A percentile compares a stretch with the other conserved stretches of the same genome.
These are phyloP conservation scores for Pestalotiopsis sp. DNA, from an alignment of 2,329 filamentous ascomycete genomes.

Conservation along the genomic window DNA sequence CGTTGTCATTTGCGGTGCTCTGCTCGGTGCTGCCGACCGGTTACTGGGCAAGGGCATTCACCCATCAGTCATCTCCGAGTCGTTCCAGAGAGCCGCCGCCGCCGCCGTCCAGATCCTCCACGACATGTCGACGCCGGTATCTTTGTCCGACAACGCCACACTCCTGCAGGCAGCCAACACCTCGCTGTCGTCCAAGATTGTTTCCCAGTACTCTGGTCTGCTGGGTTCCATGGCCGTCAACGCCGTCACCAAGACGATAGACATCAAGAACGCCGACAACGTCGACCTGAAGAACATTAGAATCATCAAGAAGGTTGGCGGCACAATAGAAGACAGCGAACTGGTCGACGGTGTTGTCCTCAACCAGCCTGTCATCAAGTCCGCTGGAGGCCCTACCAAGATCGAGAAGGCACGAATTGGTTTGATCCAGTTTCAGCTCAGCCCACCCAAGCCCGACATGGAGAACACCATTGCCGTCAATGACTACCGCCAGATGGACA, in stretches of 20 bases:
- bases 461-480: slow-evolving; percentile 99
- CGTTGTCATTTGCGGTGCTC: slow-evolving; percentile 93
- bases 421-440: slow-evolving; percentile 97
- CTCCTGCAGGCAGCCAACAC: slow-evolving; percentile 97
- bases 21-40: slow-evolving; percentile 90
- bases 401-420: slow-evolving; percentile 98
- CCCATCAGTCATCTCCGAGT: slow-evolving; percentile 95
- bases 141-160: slow-evolving; percentile 82
- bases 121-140: slow-evolving; percentile 93
- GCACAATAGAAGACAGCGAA: slow-evolving; percentile 97
- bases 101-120: slow-evolving; percentile 88
- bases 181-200: slow-evolving; percentile 96
- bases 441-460: slow-evolving; percentile 99
- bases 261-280: slow-evolving; percentile 92
- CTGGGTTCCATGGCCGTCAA: slow-evolving; percentile 98
- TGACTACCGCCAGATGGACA: slow-evolving; percentile 99
- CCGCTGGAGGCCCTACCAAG: slow-evolving; percentile 82
- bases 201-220: slow-evolving; percentile 93
- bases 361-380: slow-evolving; percentile 91
- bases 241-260: slow-evolving; percentile 92
- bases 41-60: slow-evolving; percentile 92
- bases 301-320: slow-evolving; percentile 96
- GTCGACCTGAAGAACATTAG: slow-evolving; percentile 96
- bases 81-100: slow-evolving; percentile 91
- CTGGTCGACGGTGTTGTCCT: slow-evolving; percentile 93